Percentiles rank a stretch among this genome's conserved stretches.
Evolutionary conservation across 176 grass and related monocot genomes (phyloP).

Genomic region (Eragrostis curvula): DNA sequence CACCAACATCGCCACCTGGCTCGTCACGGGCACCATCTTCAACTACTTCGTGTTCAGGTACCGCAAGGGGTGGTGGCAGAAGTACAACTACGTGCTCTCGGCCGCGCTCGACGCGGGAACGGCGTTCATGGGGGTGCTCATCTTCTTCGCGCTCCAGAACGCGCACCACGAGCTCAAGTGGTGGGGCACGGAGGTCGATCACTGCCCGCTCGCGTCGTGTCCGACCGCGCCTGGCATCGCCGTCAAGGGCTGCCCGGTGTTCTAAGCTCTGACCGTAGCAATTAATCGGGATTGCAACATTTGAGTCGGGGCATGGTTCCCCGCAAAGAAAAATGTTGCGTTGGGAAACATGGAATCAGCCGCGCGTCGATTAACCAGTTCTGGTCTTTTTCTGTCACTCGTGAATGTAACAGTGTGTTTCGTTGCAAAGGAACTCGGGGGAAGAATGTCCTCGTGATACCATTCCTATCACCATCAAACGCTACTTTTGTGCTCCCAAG

Average conservation of each 20-base stretch:
- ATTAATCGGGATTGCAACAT: not conserved
- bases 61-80: conserved; percentile 95
- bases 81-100: conserved; percentile 97
- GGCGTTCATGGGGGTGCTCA: conserved; percentile 95
- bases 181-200: conserved; percentile 94
- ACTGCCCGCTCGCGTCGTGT: conserved; percentile 89
- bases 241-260: conserved; percentile 88
- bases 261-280: conserved; percentile 41
- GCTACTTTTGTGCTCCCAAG: not conserved
- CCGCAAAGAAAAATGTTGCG: not conserved
- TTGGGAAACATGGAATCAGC: conserved; percentile 11
- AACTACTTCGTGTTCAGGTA: conserved; percentile 96
- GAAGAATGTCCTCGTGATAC: not conserved
- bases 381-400: not conserved
- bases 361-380: conserved; percentile 9
- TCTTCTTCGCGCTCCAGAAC: conserved; percentile 97
- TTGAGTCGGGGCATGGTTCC: no score
- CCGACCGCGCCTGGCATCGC: conserved; percentile 78
- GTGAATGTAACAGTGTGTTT: conserved; percentile 31
- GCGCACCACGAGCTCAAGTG: conserved; percentile 75
- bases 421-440: not conserved
- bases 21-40: conserved; percentile 88
- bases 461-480: not conserved
- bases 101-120: conserved; percentile 96
- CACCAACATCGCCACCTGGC: conserved; percentile 97